phyloP scores from a whole-genome alignment of 805 yeast species.

The Hanseniaspora lindneri region DNA sequence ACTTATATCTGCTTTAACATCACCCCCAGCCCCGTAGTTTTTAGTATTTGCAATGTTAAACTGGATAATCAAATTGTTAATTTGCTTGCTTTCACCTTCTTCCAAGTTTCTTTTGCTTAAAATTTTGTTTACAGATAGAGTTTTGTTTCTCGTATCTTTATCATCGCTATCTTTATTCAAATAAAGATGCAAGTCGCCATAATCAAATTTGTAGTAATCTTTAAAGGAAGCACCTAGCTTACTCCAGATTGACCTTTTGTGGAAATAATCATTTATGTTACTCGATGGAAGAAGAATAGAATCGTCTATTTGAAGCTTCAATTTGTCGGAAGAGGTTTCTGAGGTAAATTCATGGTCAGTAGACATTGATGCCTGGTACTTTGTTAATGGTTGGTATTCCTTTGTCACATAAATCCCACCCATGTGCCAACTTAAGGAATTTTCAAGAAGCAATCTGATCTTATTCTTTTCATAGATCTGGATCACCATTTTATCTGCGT shows the following conservation, averaged over 20 bases:
- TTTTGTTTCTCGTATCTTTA: not conserved
- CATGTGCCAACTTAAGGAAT: not conserved
- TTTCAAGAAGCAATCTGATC: not conserved
- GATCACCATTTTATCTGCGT: not conserved
- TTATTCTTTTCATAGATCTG: not conserved
- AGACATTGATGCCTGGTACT: conserved; percentile 23
- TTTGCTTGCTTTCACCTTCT: not conserved
- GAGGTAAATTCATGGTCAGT: conserved; percentile 19
- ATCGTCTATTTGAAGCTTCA: conserved; percentile 24
- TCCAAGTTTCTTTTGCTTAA: not conserved
- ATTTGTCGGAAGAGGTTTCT: too few relatives aligned
- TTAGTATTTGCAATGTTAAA: conserved; percentile 5
- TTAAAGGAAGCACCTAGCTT: conserved; percentile 29
- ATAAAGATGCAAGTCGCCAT: conserved; percentile 28
- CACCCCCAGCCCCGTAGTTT: not conserved
- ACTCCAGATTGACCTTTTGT: conserved; percentile 28
- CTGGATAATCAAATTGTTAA: not conserved
- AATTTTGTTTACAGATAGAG: not conserved
- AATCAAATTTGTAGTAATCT: conserved; percentile 30
- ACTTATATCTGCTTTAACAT: not conserved
- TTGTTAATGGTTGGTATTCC: not conserved
- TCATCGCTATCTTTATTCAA: conserved; percentile 20
- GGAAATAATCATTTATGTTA: conserved; percentile 24
- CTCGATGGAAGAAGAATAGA: conserved; percentile 27
- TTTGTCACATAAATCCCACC: not conserved